Evolutionary conservation across 2,329 filamentous ascomycete species (phyloP).

Genomic region (Basipetospora chlamydospora): DNA sequence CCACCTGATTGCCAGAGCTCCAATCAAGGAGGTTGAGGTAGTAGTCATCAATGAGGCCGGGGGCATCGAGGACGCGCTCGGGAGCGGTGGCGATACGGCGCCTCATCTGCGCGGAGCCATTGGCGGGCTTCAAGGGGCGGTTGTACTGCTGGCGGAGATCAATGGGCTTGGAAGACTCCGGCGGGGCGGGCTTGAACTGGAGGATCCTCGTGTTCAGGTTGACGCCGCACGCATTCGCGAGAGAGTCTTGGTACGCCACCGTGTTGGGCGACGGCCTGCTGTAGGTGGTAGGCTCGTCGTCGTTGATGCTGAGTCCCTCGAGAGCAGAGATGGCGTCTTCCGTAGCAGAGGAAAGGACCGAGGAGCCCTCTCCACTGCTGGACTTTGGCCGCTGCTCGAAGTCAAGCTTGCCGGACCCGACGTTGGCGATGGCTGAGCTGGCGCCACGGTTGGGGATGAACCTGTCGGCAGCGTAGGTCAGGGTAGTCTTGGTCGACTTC

Average conservation of each 20-base stretch:
- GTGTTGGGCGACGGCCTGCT: slow-evolving; percentile 74
- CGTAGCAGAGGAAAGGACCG: slow-evolving; percentile 61
- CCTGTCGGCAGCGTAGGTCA: slow-evolving; percentile 71
- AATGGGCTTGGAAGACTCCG: slow-evolving; percentile 95
- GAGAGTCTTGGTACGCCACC: slow-evolving; percentile 79
- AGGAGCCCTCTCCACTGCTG: slow-evolving; percentile 54
- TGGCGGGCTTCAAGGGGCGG: slow-evolving; percentile 72
- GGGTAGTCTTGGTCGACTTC: slow-evolving; percentile 60
- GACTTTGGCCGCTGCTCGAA: slow-evolving; percentile 57
- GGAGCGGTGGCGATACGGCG: slow-evolving; percentile 88
- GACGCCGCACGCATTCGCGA: slow-evolving; percentile 84
- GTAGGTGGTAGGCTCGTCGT: slow-evolving; percentile 55
- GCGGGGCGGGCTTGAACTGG: slow-evolving; percentile 95
- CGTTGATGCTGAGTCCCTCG: slow-evolving; percentile 60
- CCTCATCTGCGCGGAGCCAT: slow-evolving; percentile 68
- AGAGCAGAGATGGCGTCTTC: slow-evolving; percentile 70
- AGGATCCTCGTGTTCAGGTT: slow-evolving; percentile 90
- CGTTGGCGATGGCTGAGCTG: slow-evolving; percentile 75
- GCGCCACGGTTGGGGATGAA: slow-evolving; percentile 92
- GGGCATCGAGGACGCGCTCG: slow-evolving; percentile 90
- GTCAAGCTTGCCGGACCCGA: slow-evolving; percentile 72
- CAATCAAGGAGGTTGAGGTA: slow-evolving; percentile 98
- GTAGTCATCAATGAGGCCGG: slow-evolving; percentile 93
- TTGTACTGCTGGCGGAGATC: slow-evolving; percentile 97
- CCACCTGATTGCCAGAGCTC: slow-evolving; percentile 95